Base-by-base conservation (phyloP, 2,329 filamentous ascomycete genomes). In the Tolypocladium album region DNA sequence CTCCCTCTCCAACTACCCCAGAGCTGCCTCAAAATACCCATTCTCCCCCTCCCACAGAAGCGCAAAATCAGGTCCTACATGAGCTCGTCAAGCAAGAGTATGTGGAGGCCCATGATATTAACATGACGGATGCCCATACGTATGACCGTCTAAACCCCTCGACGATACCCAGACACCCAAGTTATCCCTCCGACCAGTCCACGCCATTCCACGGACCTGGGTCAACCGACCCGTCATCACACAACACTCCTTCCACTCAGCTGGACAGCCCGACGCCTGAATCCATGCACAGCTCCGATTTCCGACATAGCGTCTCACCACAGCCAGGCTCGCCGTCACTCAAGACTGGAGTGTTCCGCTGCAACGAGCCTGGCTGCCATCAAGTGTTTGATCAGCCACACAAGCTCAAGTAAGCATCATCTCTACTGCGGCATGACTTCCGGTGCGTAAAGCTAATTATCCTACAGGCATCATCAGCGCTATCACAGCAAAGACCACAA, bases 401-500 rank as follows among this genome's bases (percentile, higher is more conserved):
- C 63, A 84, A 85, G 66, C 74, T 86, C 22, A 85, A 85, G 80
- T 82, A 74, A 40, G 66, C 58, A 17, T 24, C 15, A 15, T 22
- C 27, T 1, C n/a, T 15, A 11, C 7, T 20, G 17, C 17, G 2
- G 36, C 36, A 3, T 22, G 36, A 31, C 17, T 22, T 11, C 2
- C 15, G 34, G 12, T n/a, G 12, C 53, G 22, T 34, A 27, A 40
- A 9, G 52, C 61, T 65, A 31, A 63, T 38, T 42, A 15, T 36
- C 7, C 12, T 36, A n/a, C 36, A 82, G 80, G 63, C 83, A 86
- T 60, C 83, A 86, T 66, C 82, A 81, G 64, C 77, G 83, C 22
- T 86, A 86, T 62, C 83, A 86, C 64, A 81, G 82, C 59, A 80
- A 82, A 62, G 81, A 82, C 55, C 83, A 86, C 67, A 82, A 84